Evolutionary conservation across 345 rosid species (phyloP).

Genomic region (Streptanthus diversifolius): DNA sequence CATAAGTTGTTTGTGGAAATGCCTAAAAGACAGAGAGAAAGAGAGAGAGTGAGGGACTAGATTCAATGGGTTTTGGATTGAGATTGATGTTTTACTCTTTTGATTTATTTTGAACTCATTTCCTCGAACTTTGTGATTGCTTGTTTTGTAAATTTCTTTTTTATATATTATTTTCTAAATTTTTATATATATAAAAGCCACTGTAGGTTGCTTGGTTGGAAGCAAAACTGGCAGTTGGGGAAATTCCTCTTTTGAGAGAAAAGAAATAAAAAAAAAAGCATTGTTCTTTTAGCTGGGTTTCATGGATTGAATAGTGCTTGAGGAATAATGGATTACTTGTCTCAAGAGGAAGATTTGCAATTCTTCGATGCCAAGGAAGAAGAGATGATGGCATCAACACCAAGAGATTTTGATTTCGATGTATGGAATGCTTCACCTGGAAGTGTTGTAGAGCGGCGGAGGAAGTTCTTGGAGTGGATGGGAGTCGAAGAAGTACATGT

Average conservation of each 20-base stretch:
- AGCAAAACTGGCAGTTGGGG: slow-evolving; percentile 44
- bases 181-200: slow-evolving; percentile 15
- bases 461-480: slow-evolving; percentile 51
- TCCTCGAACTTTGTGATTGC: slow-evolving; percentile 60
- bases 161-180: slow-evolving; percentile 8
- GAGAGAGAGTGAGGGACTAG: slow-evolving; percentile 44
- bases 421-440: slow-evolving; percentile 43
- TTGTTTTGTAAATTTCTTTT: slow-evolving; percentile 24
- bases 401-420: slow-evolving; percentile 33
- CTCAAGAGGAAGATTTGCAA: slow-evolving; percentile 55
- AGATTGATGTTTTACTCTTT: slow-evolving; percentile 68
- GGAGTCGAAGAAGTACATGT: slow-evolving; percentile 34
- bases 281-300: slow-evolving; percentile 45
- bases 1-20: slow-evolving; percentile 32
- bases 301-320: slow-evolving; percentile 61
- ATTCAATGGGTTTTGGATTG: slow-evolving; percentile 74
- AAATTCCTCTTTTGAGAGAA: slow-evolving; percentile 33
- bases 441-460: slow-evolving; percentile 47
- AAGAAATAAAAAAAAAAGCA: slow-evolving; percentile 19
- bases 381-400: slow-evolving; percentile 45
- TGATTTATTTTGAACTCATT: slow-evolving; percentile 27
- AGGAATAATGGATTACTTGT: slow-evolving; percentile 61
- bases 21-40: background rate
- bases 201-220: slow-evolving; percentile 57
- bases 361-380: slow-evolving; percentile 78